phyloP scores from a whole-genome alignment of 106 monocot genomes.

The Dioscorea alata region DNA sequence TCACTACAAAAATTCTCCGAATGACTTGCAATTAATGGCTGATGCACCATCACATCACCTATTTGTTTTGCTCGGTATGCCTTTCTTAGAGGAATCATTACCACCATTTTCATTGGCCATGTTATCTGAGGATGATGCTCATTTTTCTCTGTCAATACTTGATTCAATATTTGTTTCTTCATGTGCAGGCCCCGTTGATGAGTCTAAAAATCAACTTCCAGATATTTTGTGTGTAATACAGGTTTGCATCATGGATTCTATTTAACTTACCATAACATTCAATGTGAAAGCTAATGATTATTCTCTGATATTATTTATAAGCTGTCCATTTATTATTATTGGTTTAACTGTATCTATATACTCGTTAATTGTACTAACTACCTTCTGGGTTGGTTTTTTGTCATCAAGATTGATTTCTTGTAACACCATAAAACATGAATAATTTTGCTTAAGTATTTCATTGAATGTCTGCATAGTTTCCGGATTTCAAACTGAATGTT shows the following conservation, averaged over 20 bases:
- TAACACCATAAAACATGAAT: too few relatives aligned
- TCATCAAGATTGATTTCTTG: too few relatives aligned
- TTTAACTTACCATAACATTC: too few relatives aligned
- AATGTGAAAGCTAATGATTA: too few relatives aligned
- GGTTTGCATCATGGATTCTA: conserved; percentile 20
- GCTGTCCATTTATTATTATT: too few relatives aligned
- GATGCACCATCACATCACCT: conserved; percentile 99
- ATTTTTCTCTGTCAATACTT: background rate
- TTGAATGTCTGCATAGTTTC: too few relatives aligned
- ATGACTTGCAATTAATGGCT: conserved; percentile 99
- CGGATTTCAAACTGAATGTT: too few relatives aligned
- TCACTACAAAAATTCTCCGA: conserved; percentile 98
- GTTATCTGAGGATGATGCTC: background rate
- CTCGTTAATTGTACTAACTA: too few relatives aligned
- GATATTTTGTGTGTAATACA: conserved; percentile 98
- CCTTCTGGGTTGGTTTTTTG: too few relatives aligned
- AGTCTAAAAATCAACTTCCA: conserved; percentile 83
- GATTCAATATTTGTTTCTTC: conserved; percentile 1
- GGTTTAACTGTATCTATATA: too few relatives aligned
- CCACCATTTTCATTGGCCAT: background rate
- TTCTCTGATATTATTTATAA: too few relatives aligned
- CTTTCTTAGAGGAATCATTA: background rate
- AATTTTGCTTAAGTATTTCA: too few relatives aligned
- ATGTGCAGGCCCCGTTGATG: conserved; percentile 86
- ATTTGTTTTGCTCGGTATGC: conserved; percentile 94